phyloP scores from a whole-genome alignment of 2,329 filamentous ascomycete genomes.

The Paraconiothyrium brasiliense region DNA sequence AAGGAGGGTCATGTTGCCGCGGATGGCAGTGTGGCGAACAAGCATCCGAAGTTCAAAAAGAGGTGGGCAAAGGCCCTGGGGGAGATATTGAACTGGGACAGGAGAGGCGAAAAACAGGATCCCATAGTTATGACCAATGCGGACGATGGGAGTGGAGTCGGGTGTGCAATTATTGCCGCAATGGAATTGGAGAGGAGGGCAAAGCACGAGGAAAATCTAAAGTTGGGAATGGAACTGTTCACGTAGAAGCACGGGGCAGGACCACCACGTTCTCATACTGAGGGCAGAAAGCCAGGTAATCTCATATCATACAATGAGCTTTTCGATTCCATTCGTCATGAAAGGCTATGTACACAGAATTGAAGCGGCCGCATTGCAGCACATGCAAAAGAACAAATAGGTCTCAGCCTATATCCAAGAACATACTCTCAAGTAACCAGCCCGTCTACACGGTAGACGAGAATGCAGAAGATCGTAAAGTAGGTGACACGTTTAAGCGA shows the following conservation, averaged over 20 bases:
- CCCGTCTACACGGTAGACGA: conserved; percentile 1
- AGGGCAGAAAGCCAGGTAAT: background rate
- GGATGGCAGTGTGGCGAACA: conserved; percentile 52
- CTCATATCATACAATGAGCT: conserved; percentile 5
- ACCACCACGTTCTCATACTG: background rate
- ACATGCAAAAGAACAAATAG: conserved; percentile 9
- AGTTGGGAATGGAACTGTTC: too few relatives aligned
- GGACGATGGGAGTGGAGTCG: conserved; percentile 54
- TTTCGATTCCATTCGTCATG: conserved; percentile 17
- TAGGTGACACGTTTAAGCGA: conserved; percentile 43
- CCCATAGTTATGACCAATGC: conserved; percentile 51
- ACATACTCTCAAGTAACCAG: conserved; percentile 15
- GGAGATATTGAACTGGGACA: conserved; percentile 50
- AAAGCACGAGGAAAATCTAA: background rate
- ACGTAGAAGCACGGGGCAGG: too few relatives aligned
- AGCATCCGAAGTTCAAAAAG: conserved; percentile 53
- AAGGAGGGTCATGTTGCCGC: conserved; percentile 48
- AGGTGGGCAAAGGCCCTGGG: conserved; percentile 52
- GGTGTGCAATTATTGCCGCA: conserved; percentile 48
- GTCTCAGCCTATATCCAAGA: conserved; percentile 10
- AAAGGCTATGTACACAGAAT: conserved; percentile 18
- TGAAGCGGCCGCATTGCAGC: conserved; percentile 12
- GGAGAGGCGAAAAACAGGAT: conserved; percentile 33
- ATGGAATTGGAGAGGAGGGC: conserved; percentile 39
- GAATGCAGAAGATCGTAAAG: conserved; percentile 6